Conservation (phyloP, 2,329 filamentous ascomycete species). For the Alternaria alternata region DNA sequence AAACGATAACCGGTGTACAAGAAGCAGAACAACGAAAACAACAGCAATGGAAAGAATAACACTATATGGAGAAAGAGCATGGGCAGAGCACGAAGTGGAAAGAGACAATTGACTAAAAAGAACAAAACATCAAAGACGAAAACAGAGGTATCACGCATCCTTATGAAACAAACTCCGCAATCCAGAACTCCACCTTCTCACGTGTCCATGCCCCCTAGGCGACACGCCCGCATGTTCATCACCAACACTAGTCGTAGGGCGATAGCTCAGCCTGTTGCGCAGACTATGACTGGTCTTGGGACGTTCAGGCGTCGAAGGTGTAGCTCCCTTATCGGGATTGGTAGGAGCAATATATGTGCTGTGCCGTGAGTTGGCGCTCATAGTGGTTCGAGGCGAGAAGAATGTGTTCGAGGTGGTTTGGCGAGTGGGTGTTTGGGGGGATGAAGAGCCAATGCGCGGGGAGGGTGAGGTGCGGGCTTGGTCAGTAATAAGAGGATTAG, state of each 20-base stretch:
- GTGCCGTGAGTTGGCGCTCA: neutral
- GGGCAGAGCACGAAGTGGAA: neutral
- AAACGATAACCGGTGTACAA: neutral
- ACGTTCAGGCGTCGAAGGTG: slow-evolving; percentile 21
- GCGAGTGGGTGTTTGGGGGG: slow-evolving; percentile 14
- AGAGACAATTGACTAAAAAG: neutral
- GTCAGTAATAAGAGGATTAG: neutral
- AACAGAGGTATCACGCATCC: neutral
- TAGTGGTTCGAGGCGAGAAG: slow-evolving; percentile 2
- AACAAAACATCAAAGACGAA: neutral
- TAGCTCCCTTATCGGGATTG: neutral
- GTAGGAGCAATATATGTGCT: slow-evolving; percentile 4
- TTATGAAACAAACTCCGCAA: slow-evolving; percentile 31
- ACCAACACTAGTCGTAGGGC: slow-evolving; percentile 18
- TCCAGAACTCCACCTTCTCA: slow-evolving; percentile 33
- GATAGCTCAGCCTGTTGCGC: slow-evolving; percentile 4
- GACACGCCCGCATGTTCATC: neutral
- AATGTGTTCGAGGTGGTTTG: slow-evolving; percentile 4
- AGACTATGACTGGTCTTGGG: slow-evolving; percentile 24
- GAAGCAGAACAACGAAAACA: neutral
- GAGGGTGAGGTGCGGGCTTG: neutral
- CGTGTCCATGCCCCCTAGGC: slow-evolving; percentile 14
- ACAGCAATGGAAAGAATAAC: neutral
- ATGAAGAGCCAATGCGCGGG: neutral
- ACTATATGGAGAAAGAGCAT: neutral